phyloP scores from a whole-genome alignment of 345 rosid genomes.

The Draba incana region DNA sequence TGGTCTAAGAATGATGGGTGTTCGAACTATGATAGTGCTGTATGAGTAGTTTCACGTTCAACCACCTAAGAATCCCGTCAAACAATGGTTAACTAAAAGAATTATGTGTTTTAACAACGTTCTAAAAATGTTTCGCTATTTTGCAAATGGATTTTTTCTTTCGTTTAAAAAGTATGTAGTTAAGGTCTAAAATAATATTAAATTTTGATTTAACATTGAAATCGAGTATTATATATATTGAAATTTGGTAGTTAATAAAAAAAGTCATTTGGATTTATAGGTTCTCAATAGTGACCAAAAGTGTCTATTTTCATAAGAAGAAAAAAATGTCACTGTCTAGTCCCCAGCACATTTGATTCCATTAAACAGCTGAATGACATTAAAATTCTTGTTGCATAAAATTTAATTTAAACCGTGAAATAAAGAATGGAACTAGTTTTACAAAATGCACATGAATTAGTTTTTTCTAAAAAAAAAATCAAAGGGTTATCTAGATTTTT shows the following conservation, averaged over 20 bases:
- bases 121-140: neutral
- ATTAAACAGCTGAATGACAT: no score
- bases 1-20: neutral
- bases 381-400: neutral
- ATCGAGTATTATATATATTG: neutral
- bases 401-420: neutral
- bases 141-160: neutral
- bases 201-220: no score
- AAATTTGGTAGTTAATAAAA: no score
- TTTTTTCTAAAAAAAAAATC: no score
- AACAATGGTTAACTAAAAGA: neutral
- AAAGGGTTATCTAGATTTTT: no score
- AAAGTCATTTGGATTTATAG: no score
- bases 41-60: slow-evolving; percentile 29
- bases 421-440: neutral
- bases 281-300: neutral
- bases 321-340: neutral
- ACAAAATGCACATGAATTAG: neutral
- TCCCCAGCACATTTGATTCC: no score
- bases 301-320: neutral
- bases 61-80: slow-evolving; percentile 24
- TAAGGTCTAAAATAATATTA: no score
- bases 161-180: neutral
- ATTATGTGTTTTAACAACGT: neutral
- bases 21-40: slow-evolving; percentile 31